Evolutionary conservation across 2,329 filamentous ascomycete genomes (phyloP), one percentile per base, ranked within the genome.

Genomic region (Macroventuria anomochaeta): DNA sequence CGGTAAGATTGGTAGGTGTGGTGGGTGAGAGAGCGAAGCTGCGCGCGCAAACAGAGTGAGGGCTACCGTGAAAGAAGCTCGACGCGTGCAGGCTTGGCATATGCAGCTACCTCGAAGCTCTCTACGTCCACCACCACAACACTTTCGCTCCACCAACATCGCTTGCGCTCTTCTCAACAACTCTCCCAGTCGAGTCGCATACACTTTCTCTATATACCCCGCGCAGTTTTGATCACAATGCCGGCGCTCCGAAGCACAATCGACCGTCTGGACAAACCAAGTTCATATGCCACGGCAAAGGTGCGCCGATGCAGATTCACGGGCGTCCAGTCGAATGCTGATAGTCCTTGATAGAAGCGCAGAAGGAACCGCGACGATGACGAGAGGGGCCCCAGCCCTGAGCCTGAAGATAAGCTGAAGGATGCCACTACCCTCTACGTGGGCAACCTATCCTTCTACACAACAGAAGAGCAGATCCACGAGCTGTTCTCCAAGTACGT

Each of bases 401-500:
- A 88, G 33, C 77, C 84, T 37, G 87, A 91, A 56, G 91, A 96
- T 62, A 91, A 91, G 58, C 81, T 99, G 55, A 89, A 85, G 61
- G 83, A 95, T 73, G 92, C 95, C 33, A 93, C 93, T 7, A 99
- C 95, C 0, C 90, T 99, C 73, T 99, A 99, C 72, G 93, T 99
- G 39, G 95, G 95, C 68, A 99, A 99, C 75, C 82, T 99, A 85
- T 96, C 93, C 33, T 97, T 97, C 80, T 97, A 96, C 82, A 99
- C 95, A 20, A 99, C 95, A 51, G 95, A 99, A 75, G 95, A 99
- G 79, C 95, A 99, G 75, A 96, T 99, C 55, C 93, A 97, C 76
- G 93, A 97, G 77, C 86, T 97, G 40, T 97, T 97, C 76, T 87
- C 89, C 55, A 96, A 96, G 82, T 54, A 49, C 29, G 51, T 48